Percentiles rank a stretch among this genome's conserved stretches.
phyloP scores from a whole-genome alignment of 257 asterid genomes.

The Solanum ahanhuiri region DNA sequence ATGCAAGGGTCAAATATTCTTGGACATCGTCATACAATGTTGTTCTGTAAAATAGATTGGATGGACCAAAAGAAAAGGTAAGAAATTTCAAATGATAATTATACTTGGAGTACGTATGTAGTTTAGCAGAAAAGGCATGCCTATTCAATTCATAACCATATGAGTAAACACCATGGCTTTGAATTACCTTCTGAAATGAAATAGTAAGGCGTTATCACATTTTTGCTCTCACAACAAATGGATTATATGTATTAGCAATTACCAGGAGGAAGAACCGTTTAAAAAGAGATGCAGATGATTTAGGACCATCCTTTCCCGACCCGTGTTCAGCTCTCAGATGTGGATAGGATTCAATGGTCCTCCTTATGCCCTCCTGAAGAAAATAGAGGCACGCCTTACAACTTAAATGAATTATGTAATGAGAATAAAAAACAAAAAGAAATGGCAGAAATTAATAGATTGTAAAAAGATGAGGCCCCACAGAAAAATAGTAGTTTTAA shows the following conservation, averaged over 20 bases:
- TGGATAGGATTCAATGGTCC: conserved; percentile 72
- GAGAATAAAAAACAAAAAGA: not conserved
- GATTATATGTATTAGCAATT: not conserved
- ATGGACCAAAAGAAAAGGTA: not conserved
- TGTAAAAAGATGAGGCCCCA: not conserved
- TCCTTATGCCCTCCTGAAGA: conserved; percentile 80
- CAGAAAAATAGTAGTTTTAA: not conserved
- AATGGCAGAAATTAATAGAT: not conserved
- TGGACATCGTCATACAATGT: not conserved
- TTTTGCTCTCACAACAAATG: not conserved
- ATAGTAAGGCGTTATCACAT: not conserved
- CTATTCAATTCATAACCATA: not conserved
- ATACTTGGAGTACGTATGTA: not conserved
- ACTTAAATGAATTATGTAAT: not conserved
- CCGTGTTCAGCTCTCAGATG: conserved; percentile 65
- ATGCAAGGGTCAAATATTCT: not conserved
- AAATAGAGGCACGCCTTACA: not conserved
- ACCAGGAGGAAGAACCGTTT: not conserved
- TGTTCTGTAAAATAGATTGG: not conserved
- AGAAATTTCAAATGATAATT: not conserved
- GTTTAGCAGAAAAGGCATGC: not conserved
- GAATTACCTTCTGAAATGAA: not conserved
- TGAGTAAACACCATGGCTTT: not conserved
- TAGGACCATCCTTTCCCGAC: conserved; percentile 42
- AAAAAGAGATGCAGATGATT: conserved; percentile 50